Base-by-base conservation (phyloP, 2,329 filamentous ascomycete genomes). In the Dactylellina drechsleri region DNA sequence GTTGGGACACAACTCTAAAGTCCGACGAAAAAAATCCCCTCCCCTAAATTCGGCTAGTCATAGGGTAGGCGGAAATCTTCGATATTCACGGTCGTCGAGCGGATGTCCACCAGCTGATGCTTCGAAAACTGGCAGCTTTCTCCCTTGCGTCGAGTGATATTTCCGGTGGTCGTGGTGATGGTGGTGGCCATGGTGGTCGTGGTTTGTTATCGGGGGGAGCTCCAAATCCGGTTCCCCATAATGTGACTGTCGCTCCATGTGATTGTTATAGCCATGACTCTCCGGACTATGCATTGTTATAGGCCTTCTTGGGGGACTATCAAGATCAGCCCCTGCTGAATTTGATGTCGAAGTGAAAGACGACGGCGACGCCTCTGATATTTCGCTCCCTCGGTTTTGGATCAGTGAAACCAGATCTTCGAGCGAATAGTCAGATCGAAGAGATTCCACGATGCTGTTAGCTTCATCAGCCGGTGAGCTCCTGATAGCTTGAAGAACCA, bases 51-150 rank as follows among this genome's bases (percentile, higher is more conserved):
- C 45, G 28, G 54, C 16, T 49, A 45, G 26, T 74, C 52, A 74
- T 20, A 74, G 62, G n/a, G 70, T 67, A 31, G 70, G 70, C 20
- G 70, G 70, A 45, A 74, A 74, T 41, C 62, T 53, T 40, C 70
- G 41, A 49, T 67, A 74, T 8, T 62, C 70, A 26, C 31, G 52
- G 64, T 66, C 62, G 20, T 67, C 58, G 41, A 74, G 41, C 13
- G 70, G 62, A 36, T 62, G 57, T 15, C 61, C 41, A 20, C 47
- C 50, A 43, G 36, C 20, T 12, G 58, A 66, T 13, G 68, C 62
- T 36, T 74, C 70, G n/a, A 74, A 74, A 10, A 74, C 62, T 23
- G 70, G 70, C 23, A 74, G 23, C 16, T 74, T 74, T 47, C 52
- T 28, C 43, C 53, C 54, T 54, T 61, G 62, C 56, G 36, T 31